Conservation (phyloP, 2,329 filamentous ascomycete species). For the Phaeosphaeria sp. region DNA sequence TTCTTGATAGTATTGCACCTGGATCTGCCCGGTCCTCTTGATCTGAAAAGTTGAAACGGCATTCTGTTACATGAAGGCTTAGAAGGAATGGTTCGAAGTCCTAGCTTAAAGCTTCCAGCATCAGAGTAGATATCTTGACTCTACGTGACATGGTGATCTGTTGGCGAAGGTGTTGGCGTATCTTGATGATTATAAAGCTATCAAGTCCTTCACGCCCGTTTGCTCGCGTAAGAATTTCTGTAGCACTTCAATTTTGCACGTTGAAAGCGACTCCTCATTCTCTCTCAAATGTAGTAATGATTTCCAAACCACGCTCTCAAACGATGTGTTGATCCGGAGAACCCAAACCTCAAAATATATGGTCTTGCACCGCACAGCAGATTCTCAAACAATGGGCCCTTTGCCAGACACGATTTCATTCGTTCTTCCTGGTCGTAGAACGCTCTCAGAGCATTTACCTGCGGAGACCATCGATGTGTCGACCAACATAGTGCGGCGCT, state of each 20-base stretch:
- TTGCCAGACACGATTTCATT: conserved; percentile 8
- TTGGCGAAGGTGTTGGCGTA: background rate
- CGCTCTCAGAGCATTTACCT: conserved; percentile 11
- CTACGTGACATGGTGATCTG: background rate
- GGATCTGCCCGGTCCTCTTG: background rate
- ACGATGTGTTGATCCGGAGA: background rate
- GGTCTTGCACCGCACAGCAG: background rate
- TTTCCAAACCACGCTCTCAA: too few species aligned
- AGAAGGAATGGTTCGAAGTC: background rate
- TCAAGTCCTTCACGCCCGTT: background rate
- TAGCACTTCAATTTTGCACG: background rate
- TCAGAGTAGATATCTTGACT: background rate
- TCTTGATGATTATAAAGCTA: too few species aligned
- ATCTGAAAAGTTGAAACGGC: conserved; percentile 1
- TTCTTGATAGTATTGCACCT: conserved; percentile 12
- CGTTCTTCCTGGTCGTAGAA: conserved; percentile 12
- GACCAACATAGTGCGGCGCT: conserved; percentile 5
- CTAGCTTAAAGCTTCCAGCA: too few species aligned
- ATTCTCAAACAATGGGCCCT: background rate
- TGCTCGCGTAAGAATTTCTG: background rate
- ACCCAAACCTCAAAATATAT: background rate
- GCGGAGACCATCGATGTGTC: conserved; percentile 9
- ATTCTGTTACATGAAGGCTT: background rate
- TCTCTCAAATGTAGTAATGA: too few species aligned
- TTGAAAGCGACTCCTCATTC: too few species aligned